Evolutionary conservation across 2,329 filamentous ascomycete genomes (phyloP), one percentile per base, ranked within the genome.

Genomic region (Pseudogymnoascus sp.): DNA sequence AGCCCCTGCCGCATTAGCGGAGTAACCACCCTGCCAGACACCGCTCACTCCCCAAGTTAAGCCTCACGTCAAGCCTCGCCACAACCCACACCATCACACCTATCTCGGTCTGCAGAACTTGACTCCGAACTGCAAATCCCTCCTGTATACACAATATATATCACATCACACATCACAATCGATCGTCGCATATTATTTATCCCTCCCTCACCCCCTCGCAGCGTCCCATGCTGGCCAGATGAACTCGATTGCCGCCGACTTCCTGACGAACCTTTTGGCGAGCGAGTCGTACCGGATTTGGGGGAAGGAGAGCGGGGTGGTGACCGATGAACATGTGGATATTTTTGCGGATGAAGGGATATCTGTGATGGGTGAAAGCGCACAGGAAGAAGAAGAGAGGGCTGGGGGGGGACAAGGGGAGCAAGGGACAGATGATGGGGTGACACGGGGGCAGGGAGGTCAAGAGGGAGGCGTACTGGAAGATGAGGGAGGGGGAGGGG

Each of bases 11-110:
- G 51, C 51, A 57, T 57, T 57, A 57, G 51, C 14, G 51, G 51
- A 57, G 51, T n/a, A 16, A 57, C 51, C 51, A 57, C 51, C 51
- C 51, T 57, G 51, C 51, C 48, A 57, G 51, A 34, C 51, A 57
- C 8, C 51, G 16, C 28, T 57, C 13, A 28, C 16, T 34, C 51
- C 34, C 28, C 28, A 34, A 31, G 48, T 54, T 31, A 54, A 34
- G 51, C 51, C 25, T 57, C 51, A 34, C 8, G 16, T 34, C 51
- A 57, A 57, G 51, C 28, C 51, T 57, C 51, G 51, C 51, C 51
- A 57, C 51, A 57, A 34, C 21, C 51, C 51, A 57, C 51, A 57
- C 51, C 51, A 57, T 57, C 28, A 28, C 28, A 19, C 19, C 51
- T 57, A n/a, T 34, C 51, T 57, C 51, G 51, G 51, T 57, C 51